Conservation (phyloP, 805 yeast species). For the Saturnispora diversa region DNA sequence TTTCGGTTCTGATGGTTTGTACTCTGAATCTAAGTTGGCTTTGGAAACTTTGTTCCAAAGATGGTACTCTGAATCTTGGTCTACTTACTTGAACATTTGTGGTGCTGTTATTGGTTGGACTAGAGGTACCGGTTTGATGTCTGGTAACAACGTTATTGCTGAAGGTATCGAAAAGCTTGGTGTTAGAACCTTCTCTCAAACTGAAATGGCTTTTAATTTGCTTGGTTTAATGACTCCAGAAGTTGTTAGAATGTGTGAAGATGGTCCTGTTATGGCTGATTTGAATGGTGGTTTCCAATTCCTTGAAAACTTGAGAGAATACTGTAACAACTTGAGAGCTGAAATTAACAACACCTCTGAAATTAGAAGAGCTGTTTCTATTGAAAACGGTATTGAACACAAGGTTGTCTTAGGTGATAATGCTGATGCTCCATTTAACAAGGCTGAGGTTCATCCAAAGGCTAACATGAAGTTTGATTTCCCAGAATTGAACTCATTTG, state of each 20-base stretch:
- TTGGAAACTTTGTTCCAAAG: slow-evolving; percentile 96
- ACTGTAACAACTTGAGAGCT: slow-evolving; percentile 70
- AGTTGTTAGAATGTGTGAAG: slow-evolving; percentile 80
- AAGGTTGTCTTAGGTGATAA: slow-evolving; percentile 76
- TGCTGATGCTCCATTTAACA: slow-evolving; percentile 78
- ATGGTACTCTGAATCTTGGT: slow-evolving; percentile 98
- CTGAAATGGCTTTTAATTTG: slow-evolving; percentile 98
- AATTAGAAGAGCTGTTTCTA: slow-evolving; percentile 88
- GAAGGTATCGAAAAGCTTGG: slow-evolving; percentile 95
- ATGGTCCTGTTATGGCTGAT: slow-evolving; percentile 93
- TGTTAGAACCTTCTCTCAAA: slow-evolving; percentile 96
- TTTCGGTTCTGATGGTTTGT: slow-evolving; percentile 96
- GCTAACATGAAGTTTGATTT: slow-evolving; percentile 90
- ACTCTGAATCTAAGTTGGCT: slow-evolving; percentile 94
- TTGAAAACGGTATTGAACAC: slow-evolving; percentile 86
- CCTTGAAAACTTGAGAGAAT: slow-evolving; percentile 83
- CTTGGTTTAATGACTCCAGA: slow-evolving; percentile 88
- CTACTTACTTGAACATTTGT: slow-evolving; percentile 84
- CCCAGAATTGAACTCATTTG: slow-evolving; percentile 79
- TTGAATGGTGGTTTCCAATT: slow-evolving; percentile 97
- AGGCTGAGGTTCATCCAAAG: slow-evolving; percentile 79
- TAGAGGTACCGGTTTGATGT: slow-evolving; percentile 99
- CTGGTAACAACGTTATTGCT: slow-evolving; percentile 93
- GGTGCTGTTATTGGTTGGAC: slow-evolving; percentile 99
- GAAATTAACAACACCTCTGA: slow-evolving; percentile 77